Evolutionary conservation across 805 yeast species (phyloP).

Genomic region (Ogataea salicorniae): DNA sequence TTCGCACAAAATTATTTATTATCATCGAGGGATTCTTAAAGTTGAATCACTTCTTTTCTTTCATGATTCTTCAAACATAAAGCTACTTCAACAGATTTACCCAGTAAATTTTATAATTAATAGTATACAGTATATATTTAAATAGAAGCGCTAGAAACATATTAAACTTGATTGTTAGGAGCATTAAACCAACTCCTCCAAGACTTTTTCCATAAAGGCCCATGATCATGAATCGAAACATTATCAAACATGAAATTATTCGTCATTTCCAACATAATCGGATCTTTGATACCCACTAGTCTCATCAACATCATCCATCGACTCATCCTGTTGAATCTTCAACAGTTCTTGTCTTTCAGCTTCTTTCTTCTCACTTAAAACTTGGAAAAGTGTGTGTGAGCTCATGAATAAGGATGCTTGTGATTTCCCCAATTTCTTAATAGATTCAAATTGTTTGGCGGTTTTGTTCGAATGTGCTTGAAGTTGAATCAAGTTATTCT

Average conservation of each 20-base stretch:
- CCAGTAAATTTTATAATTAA: too few species aligned
- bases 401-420: constrained; percentile 28
- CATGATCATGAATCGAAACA: too few species aligned
- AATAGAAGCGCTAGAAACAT: too few species aligned
- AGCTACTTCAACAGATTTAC: too few species aligned
- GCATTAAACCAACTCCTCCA: not conserved
- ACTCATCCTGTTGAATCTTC: constrained; percentile 7
- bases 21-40: too few species aligned
- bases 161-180: too few species aligned
- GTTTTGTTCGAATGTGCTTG: constrained; percentile 18
- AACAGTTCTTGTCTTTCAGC: constrained; percentile 12
- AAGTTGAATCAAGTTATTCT: constrained; percentile 18
- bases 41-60: too few species aligned
- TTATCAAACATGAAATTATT: too few species aligned
- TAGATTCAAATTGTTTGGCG: constrained; percentile 22
- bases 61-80: too few species aligned
- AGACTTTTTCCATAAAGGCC: too few species aligned
- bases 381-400: constrained; percentile 27
- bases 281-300: not conserved
- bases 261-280: not conserved
- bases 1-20: too few species aligned
- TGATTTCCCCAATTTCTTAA: constrained; percentile 23
- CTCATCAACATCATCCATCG: constrained; percentile 1
- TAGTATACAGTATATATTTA: too few species aligned
- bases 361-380: constrained; percentile 24